phyloP scores from a whole-genome alignment of 2,329 filamentous ascomycete species.

The Exophiala viscosa region DNA sequence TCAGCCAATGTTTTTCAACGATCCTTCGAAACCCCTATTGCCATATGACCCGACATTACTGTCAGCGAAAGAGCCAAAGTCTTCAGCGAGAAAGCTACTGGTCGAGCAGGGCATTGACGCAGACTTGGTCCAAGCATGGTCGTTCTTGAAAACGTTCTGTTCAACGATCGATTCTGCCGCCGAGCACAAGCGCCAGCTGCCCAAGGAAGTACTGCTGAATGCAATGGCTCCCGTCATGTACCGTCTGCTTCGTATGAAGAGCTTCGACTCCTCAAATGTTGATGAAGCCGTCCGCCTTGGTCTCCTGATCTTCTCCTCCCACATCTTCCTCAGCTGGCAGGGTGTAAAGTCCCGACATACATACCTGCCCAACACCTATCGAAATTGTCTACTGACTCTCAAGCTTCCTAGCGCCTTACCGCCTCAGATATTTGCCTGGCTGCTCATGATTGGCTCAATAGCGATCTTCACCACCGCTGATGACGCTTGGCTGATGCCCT shows the following conservation, averaged over 20 bases:
- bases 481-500: slow-evolving; percentile 11
- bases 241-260: slow-evolving; percentile 36
- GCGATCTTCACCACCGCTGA: slow-evolving; percentile 9
- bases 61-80: no score
- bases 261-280: slow-evolving; percentile 28
- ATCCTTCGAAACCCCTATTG: slow-evolving; percentile 1
- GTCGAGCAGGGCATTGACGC: slow-evolving; percentile 16
- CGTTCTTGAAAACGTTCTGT: slow-evolving; percentile 29
- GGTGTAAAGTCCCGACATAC: slow-evolving; percentile 25
- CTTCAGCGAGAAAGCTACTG: no score
- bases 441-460: slow-evolving; percentile 23
- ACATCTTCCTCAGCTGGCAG: slow-evolving; percentile 41
- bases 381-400: slow-evolving; percentile 15
- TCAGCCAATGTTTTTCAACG: slow-evolving; percentile 29
- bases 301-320: slow-evolving; percentile 38
- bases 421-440: slow-evolving; percentile 22
- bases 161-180: slow-evolving; percentile 30
- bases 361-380: slow-evolving; percentile 21
- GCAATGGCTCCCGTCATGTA: slow-evolving; percentile 43
- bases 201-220: slow-evolving; percentile 27
- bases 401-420: neutral
- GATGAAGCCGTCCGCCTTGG: slow-evolving; percentile 41
- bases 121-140: slow-evolving; percentile 28
- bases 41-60: no score
- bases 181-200: slow-evolving; percentile 22